Conservation (phyloP, 1,139 yeast species). For the Eremothecium coryli region DNA sequence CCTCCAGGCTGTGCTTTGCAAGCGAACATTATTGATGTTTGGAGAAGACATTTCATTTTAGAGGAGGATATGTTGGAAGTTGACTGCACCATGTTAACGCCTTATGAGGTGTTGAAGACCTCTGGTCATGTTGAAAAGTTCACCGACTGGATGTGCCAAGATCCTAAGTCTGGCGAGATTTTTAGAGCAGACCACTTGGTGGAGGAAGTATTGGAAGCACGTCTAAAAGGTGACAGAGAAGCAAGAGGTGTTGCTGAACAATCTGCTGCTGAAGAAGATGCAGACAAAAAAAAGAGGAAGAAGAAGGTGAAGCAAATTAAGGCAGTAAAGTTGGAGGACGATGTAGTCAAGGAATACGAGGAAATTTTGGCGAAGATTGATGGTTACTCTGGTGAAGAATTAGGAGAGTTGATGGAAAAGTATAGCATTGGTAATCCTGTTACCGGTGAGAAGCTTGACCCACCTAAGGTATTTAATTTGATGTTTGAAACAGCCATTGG, state of each 20-base stretch:
- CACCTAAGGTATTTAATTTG: slow-evolving; percentile 90
- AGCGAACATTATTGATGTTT: slow-evolving; percentile 84
- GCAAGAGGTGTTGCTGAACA: slow-evolving; percentile 69
- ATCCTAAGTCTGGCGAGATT: slow-evolving; percentile 90
- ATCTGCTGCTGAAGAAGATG: slow-evolving; percentile 51
- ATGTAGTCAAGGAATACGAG: slow-evolving; percentile 71
- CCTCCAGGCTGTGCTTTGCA: slow-evolving; percentile 99
- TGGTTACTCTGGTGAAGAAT: slow-evolving; percentile 85
- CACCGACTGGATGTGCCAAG: slow-evolving; percentile 99
- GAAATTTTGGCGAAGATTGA: slow-evolving; percentile 84
- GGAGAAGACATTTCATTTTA: slow-evolving; percentile 96
- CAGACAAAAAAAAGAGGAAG: slow-evolving; percentile 76
- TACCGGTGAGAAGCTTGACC: slow-evolving; percentile 76
- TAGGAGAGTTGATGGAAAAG: slow-evolving; percentile 78
- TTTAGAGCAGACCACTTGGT: slow-evolving; percentile 98
- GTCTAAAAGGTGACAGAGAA: slow-evolving; percentile 92
- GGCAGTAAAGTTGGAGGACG: slow-evolving; percentile 78
- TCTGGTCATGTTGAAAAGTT: slow-evolving; percentile 99
- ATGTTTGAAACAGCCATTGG: slow-evolving; percentile 99
- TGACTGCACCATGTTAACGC: slow-evolving; percentile 95
- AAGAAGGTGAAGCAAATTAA: slow-evolving; percentile 95
- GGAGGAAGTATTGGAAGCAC: slow-evolving; percentile 91
- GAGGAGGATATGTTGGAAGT: slow-evolving; percentile 99
- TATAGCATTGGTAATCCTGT: slow-evolving; percentile 84
- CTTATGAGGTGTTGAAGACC: slow-evolving; percentile 93